A percentile compares a stretch with the other conserved stretches of the same genome.
Evolutionary conservation across 768 basidiomycete genomes (phyloP).

Genomic region (Sporobolomyces roseus): DNA sequence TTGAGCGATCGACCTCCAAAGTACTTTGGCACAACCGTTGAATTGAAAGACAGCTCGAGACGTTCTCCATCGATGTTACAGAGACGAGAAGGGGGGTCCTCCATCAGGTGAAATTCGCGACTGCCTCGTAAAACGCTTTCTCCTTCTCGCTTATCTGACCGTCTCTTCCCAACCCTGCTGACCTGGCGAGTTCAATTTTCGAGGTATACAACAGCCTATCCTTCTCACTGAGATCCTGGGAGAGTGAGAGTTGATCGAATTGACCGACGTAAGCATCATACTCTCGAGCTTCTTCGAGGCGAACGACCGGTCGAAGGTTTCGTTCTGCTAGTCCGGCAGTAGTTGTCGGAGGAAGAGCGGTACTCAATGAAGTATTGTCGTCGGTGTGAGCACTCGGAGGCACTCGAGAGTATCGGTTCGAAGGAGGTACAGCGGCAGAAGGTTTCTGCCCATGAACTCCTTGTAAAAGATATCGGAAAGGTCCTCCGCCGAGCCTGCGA

Average conservation of each 20-base stretch:
- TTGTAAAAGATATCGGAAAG: conserved; percentile 14
- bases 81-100: not conserved
- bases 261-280: conserved; percentile 43
- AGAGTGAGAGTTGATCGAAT: conserved; percentile 34
- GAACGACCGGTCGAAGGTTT: conserved; percentile 38
- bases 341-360: conserved; percentile 10
- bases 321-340: conserved; percentile 40
- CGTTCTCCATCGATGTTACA: not conserved
- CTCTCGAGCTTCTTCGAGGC: conserved; percentile 40
- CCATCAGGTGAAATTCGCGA: not conserved
- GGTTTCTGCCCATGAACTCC: conserved; percentile 7
- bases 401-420: not conserved
- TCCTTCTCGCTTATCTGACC: conserved; percentile 25
- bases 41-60: no score
- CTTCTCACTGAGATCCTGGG: conserved; percentile 37
- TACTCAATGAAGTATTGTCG: not conserved
- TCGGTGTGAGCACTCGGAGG: not conserved
- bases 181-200: not conserved
- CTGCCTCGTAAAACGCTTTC: not conserved
- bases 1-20: no score
- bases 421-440: not conserved
- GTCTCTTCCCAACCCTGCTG: not conserved
- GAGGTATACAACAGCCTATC: conserved; percentile 19
- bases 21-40: no score
- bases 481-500: not conserved